Evolutionary conservation across 805 yeast genomes (phyloP), one percentile per base, ranked within the genome.

Genomic region (Candida michaelii): DNA sequence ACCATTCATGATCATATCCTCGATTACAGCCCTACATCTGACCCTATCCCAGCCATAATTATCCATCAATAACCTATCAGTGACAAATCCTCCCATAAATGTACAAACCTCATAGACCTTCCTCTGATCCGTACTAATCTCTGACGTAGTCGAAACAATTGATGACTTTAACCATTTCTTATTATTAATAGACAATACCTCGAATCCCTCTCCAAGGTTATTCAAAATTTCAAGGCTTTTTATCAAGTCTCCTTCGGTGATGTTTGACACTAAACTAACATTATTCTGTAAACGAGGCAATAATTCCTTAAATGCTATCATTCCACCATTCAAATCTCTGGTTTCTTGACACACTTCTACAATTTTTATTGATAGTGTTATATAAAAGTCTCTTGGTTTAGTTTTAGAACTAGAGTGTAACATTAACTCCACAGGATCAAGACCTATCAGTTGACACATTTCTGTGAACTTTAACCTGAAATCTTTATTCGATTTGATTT

Each of bases 1-100:
- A 3, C 98, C 97, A 39, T 74, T 74, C 48, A 84, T 72, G 1
- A 90, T 84, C 88, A 91, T 81, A 35, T 85, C 91, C 29, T 85
- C 83, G 4, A 91, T 56, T 4, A 82, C 83, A 0, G 80, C 65
- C 48, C 73, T 73, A 40, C 86, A 74, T 42, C 96, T 67, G 2
- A 77, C 66, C 2, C 57, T 56, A 38, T 75, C 79, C 99, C 99
- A 91, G 1, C 73, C 72, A 45, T 83, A 77, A 55, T 91, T 93
- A 51, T 84, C 97, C 11, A 74, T 60, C 29, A 91, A 63, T 21
- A 89, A 60, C 2, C 79, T 63, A 5, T 73, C 71, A 3, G 87
- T 75, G 1, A 89, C 87, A 56, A 71, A 86, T 0, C 76, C 74
- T 4, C 97, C 97, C 55, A 85, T 68, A 24, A 83, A 76, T 34